phyloP scores from a whole-genome alignment of 2,329 filamentous ascomycete species.

The Cordyceps tenuipes region DNA sequence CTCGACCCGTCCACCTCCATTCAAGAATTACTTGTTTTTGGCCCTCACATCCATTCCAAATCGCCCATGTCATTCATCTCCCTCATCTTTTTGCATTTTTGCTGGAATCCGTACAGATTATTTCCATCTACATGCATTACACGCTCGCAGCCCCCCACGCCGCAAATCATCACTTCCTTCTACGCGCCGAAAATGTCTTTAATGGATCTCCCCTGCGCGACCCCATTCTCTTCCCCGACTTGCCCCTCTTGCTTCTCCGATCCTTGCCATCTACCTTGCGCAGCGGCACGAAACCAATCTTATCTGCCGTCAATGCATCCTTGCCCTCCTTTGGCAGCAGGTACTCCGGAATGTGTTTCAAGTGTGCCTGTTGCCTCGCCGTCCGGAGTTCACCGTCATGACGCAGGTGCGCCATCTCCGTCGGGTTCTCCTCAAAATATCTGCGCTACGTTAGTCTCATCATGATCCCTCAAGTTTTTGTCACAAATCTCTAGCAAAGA shows the following conservation, averaged over 20 bases:
- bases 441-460: slow-evolving; percentile 18
- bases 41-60: not conserved
- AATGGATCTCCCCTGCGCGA: slow-evolving; percentile 73
- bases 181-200: slow-evolving; percentile 72
- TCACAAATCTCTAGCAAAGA: not conserved
- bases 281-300: slow-evolving; percentile 70
- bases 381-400: slow-evolving; percentile 85
- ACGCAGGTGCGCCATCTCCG: slow-evolving; percentile 75
- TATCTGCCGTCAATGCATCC: slow-evolving; percentile 55
- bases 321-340: slow-evolving; percentile 71
- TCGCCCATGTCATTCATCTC: too few relatives aligned
- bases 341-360: slow-evolving; percentile 93
- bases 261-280: slow-evolving; percentile 46
- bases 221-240: slow-evolving; percentile 36
- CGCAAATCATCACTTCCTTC: slow-evolving; percentile 29
- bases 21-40: too few relatives aligned
- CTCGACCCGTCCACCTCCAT: not conserved
- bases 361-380: slow-evolving; percentile 75
- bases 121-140: not conserved
- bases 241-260: slow-evolving; percentile 37
- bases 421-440: slow-evolving; percentile 95
- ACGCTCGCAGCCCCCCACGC: not conserved
- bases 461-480: too few relatives aligned
- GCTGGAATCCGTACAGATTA: not conserved
- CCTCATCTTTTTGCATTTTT: too few relatives aligned